phyloP scores from a whole-genome alignment of 108 stramenopile species.

The Licmophora abbreviata region DNA sequence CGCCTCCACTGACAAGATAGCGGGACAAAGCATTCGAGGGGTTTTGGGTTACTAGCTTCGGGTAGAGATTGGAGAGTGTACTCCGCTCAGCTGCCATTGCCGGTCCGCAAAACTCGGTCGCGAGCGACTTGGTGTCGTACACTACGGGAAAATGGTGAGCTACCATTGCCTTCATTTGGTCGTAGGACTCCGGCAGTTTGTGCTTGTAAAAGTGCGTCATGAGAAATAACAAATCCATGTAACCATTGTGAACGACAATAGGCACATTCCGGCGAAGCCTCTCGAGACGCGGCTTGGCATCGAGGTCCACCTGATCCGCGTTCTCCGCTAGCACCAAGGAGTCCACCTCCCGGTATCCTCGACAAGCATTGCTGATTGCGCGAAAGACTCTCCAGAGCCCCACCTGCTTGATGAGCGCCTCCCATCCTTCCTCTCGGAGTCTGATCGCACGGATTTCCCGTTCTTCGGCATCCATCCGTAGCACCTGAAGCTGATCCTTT shows the following conservation, averaged over 20 bases:
- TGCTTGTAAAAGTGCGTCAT: slow-evolving; percentile 65
- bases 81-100: slow-evolving; percentile 41
- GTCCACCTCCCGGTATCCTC: slow-evolving; percentile 14
- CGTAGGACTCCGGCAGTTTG: slow-evolving; percentile 43
- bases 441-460: slow-evolving; percentile 32
- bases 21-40: neutral
- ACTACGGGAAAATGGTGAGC: slow-evolving; percentile 52
- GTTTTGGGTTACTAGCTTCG: slow-evolving; percentile 14
- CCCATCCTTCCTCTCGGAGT: slow-evolving; percentile 45
- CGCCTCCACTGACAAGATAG: slow-evolving; percentile 15
- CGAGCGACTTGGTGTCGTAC: slow-evolving; percentile 73
- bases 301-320: neutral
- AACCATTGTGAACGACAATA: slow-evolving; percentile 77
- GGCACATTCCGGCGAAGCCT: slow-evolving; percentile 28
- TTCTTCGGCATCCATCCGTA: slow-evolving; percentile 51
- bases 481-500: slow-evolving; percentile 55
- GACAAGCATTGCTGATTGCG: slow-evolving; percentile 60
- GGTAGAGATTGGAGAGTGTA: slow-evolving; percentile 31
- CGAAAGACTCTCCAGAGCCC: slow-evolving; percentile 71
- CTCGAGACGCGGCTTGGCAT: neutral
- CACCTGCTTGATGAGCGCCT: slow-evolving; percentile 44
- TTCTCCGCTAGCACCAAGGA: neutral
- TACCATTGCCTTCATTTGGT: slow-evolving; percentile 52
- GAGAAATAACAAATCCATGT: slow-evolving; percentile 74
- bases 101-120: slow-evolving; percentile 42